Evolutionary conservation across 2,329 filamentous ascomycete species (phyloP).

Genomic region (Cladosporium austrohemisphaericum): DNA sequence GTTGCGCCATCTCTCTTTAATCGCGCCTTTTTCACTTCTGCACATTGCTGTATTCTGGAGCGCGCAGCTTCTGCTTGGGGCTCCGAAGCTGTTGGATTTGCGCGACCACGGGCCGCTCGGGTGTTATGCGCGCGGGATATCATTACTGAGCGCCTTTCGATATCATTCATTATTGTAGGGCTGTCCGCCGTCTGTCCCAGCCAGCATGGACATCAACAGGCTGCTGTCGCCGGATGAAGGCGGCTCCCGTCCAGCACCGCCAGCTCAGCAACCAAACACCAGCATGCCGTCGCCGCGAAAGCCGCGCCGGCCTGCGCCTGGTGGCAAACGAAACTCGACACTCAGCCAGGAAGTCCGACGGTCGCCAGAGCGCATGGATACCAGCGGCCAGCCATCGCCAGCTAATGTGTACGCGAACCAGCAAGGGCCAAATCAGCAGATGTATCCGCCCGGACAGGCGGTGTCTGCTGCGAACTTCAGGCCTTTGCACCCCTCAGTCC

Average conservation of each 20-base stretch:
- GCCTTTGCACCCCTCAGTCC: constrained; percentile 22
- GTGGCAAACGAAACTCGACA: constrained; percentile 36
- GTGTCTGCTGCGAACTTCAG: constrained; percentile 22
- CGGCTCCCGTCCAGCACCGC: constrained; percentile 24
- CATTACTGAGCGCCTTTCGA: not conserved
- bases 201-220: constrained; percentile 48
- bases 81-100: too few relatives aligned
- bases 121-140: constrained; percentile 8
- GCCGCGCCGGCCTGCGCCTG: constrained; percentile 19
- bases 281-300: constrained; percentile 13
- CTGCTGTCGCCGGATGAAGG: constrained; percentile 47
- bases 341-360: constrained; percentile 41
- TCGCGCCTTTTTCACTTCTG: not conserved
- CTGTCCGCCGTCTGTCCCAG: not conserved
- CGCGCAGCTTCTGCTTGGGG: too few relatives aligned
- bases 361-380: constrained; percentile 33
- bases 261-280: not conserved
- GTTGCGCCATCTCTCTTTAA: not conserved
- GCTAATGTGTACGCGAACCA: constrained; percentile 16
- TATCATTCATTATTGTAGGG: not conserved
- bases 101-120: constrained; percentile 6
- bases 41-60: not conserved
- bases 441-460: constrained; percentile 13
- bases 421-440: constrained; percentile 15
- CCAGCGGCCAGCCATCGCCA: constrained; percentile 15